Base-by-base conservation (phyloP, 2,329 filamentous ascomycete species). In the Stagonosporopsis vannaccii region DNA sequence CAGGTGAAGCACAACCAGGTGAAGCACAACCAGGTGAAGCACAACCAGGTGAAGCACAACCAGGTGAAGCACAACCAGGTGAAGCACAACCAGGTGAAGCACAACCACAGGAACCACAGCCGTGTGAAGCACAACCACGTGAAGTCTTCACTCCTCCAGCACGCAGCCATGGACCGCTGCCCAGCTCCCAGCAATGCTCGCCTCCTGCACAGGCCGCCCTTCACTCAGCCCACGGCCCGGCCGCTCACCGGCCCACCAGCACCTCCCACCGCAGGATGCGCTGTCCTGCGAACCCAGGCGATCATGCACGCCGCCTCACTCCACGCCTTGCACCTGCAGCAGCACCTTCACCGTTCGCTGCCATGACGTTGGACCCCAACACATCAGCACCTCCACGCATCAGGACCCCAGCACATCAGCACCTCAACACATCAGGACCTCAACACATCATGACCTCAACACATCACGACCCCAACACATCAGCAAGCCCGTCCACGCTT, bases 401-500 rank as follows among this genome's bases (percentile, higher is more conserved):
- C n/a, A n/a, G 42, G 63, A 26, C 9, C 25, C 69, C 68, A 67
- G 57, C 65, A 56, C 59, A 51, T 51, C n/a, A n/a, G n/a, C n/a
- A 26, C 9, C 25, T 69, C 68, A 67, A 58, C 65, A 56, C 59
- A 51, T 51, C n/a, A n/a, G 42, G 63, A 26, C 9, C 25, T 69
- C 68, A 67, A 58, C 65, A 56, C 59, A 51, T 51, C n/a, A n/a
- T n/a, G 63, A 26, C 9, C 25, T 69, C 68, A 67, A 58, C 65
- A 56, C 59, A 51, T 51, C n/a, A n/a, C n/a, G 63, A 26, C 9
- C 25, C 69, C 68, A 67, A 58, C 65, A 56, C 59, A 51, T 51
- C n/a, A n/a, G n/a, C n/a, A n/a, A n/a, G n/a, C n/a, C n/a, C n/a
- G n/a, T n/a, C n/a, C n/a, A n/a, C n/a, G n/a, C n/a, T n/a, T n/a